Percentiles rank a stretch among this genome's conserved stretches.
These are phyloP conservation scores for Setaria italica DNA, from an alignment of 202 grass and related monocot species.

Conservation along the genomic window DNA sequence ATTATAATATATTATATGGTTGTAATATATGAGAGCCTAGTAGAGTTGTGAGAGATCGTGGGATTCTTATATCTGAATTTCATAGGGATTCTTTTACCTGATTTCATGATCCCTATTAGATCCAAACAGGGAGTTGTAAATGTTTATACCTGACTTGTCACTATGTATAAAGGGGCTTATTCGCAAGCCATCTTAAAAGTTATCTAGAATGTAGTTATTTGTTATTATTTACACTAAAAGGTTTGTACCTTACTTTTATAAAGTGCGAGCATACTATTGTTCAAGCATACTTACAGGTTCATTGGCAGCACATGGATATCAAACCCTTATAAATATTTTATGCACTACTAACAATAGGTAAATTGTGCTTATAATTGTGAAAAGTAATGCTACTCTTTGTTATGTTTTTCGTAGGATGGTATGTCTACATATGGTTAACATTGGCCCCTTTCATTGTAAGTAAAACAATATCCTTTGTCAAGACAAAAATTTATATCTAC, in stretches of 20 bases:
- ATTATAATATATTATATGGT: not conserved
- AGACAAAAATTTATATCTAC: not conserved
- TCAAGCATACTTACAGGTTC: not conserved
- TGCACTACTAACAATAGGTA: not conserved
- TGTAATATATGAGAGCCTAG: not conserved
- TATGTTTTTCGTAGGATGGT: slow-evolving; percentile 58
- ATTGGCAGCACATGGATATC: not conserved
- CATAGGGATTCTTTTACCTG: no score
- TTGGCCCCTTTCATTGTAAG: slow-evolving; percentile 73
- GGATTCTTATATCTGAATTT: no score
- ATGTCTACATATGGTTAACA: slow-evolving; percentile 75
- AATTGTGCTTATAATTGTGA: not conserved
- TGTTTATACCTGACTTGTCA: not conserved
- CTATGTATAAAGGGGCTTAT: not conserved
- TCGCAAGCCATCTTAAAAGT: not conserved
- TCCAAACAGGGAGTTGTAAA: not conserved
- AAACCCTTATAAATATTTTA: not conserved
- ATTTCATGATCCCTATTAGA: no score
- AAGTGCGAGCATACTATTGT: not conserved
- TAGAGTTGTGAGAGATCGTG: no score
- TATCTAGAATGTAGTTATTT: not conserved
- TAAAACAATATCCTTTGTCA: slow-evolving; percentile 11
- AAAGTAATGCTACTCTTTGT: not conserved
- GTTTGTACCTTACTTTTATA: not conserved
- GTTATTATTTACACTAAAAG: not conserved